Percentiles rank a stretch among this genome's conserved stretches.
Conservation (phyloP, 345 rosid species). For the Arabis hirsuta region DNA sequence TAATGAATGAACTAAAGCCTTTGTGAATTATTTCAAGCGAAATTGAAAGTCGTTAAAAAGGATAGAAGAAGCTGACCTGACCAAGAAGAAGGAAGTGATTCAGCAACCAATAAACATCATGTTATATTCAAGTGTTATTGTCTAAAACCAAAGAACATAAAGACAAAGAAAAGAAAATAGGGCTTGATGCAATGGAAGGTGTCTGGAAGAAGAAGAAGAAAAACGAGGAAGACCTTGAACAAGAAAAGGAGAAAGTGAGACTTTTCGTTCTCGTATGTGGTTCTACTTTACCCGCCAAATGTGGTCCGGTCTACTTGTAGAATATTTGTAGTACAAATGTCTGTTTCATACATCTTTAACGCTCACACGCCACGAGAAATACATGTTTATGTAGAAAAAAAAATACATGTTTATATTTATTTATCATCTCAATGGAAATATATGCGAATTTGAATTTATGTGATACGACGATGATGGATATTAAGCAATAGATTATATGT, state of each 20-base stretch:
- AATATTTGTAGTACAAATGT: conserved; percentile 25
- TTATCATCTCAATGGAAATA: no score
- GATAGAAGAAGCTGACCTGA: background rate
- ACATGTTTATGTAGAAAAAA: background rate
- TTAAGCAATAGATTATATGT: no score
- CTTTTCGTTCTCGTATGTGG: conserved; percentile 38
- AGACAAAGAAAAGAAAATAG: conserved; percentile 1
- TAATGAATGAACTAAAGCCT: no score
- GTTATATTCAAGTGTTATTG: background rate
- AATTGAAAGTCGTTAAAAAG: no score
- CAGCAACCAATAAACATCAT: background rate
- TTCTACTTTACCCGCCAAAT: conserved; percentile 44
- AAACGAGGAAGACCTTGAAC: conserved; percentile 36
- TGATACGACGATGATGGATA: no score
- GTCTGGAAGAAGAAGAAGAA: conserved; percentile 16
- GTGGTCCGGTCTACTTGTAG: conserved; percentile 38
- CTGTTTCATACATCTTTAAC: conserved; percentile 30
- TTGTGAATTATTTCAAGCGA: no score
- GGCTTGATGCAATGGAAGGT: conserved; percentile 15
- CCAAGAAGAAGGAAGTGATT: conserved; percentile 20
- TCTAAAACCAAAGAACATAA: conserved; percentile 15
- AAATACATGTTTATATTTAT: background rate
- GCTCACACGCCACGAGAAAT: conserved; percentile 32
- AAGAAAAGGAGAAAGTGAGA: conserved; percentile 30
- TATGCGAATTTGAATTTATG: no score